Evolutionary conservation across 345 rosid genomes (phyloP).

Genomic region (Iberis pinnata): DNA sequence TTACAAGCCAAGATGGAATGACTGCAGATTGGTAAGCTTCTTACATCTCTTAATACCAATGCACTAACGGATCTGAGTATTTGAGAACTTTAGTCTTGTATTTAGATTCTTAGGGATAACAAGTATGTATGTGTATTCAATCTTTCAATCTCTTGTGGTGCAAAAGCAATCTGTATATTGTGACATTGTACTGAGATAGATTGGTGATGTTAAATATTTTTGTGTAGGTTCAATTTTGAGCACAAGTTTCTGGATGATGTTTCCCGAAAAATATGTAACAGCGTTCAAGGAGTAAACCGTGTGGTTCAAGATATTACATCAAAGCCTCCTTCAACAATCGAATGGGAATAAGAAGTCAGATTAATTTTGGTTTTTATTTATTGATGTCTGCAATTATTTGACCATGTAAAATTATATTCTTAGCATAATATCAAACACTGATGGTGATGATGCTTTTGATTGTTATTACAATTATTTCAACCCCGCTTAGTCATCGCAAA

Average conservation of each 20-base stretch:
- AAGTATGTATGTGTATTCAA: too few species aligned
- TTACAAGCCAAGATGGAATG: constrained; percentile 99
- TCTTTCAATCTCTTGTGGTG: background rate
- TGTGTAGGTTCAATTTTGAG: constrained; percentile 81
- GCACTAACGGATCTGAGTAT: too few species aligned
- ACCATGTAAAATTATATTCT: constrained; percentile 23
- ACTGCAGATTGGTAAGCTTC: constrained; percentile 88
- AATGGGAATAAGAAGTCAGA: constrained; percentile 61
- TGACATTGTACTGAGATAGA: background rate
- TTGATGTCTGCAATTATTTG: constrained; percentile 18
- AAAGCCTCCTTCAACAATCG: constrained; percentile 97
- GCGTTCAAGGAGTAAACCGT: constrained; percentile 90
- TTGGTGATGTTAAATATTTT: background rate
- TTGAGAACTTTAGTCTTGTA: too few species aligned
- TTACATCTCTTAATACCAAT: too few species aligned
- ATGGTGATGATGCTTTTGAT: background rate
- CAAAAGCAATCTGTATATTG: background rate
- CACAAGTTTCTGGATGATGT: constrained; percentile 87
- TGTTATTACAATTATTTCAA: too few species aligned
- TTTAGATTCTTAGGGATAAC: too few species aligned
- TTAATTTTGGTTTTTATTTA: constrained; percentile 5
- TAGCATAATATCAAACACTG: background rate
- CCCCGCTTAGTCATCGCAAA: too few species aligned
- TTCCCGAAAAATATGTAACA: constrained; percentile 80
- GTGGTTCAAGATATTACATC: constrained; percentile 96